These are phyloP conservation scores for Lepidium sativum DNA, from an alignment of 345 rosid genomes.

Conservation along the genomic window DNA sequence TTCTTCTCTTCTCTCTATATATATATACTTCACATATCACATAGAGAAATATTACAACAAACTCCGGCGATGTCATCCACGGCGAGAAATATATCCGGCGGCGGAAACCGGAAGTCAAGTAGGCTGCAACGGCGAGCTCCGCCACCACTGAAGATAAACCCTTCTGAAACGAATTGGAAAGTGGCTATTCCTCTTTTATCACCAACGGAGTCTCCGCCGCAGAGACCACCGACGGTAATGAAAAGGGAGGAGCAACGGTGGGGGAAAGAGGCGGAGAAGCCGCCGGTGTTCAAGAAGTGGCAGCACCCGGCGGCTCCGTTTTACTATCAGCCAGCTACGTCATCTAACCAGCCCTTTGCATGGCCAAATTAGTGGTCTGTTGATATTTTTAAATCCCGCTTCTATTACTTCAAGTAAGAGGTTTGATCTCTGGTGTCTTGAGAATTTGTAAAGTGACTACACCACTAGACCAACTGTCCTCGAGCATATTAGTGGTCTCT, in stretches of 20 bases:
- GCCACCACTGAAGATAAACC: constrained; percentile 51
- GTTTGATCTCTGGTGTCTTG: no score
- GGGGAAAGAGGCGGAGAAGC: constrained; percentile 28
- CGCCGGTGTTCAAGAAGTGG: constrained; percentile 68
- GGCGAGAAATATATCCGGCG: constrained; percentile 18
- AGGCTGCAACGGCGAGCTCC: constrained; percentile 80
- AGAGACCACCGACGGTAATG: constrained; percentile 18
- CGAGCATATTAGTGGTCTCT: no score
- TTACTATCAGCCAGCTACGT: constrained; percentile 37
- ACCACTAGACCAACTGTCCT: no score
- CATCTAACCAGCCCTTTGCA: constrained; percentile 41
- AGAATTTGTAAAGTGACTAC: no score
- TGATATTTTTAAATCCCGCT: no score
- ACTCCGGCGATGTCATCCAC: constrained; percentile 21
- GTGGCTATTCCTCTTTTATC: constrained; percentile 91
- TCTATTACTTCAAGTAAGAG: no score
- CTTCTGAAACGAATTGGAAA: constrained; percentile 49
- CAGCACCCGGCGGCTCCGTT: constrained; percentile 96
- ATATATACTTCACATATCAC: neutral
- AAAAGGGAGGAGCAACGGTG: constrained; percentile 28
- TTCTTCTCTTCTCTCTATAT: neutral
- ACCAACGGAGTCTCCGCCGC: constrained; percentile 62
- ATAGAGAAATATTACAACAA: neutral
- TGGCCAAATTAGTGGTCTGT: constrained; percentile 31
- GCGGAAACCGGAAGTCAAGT: constrained; percentile 31